phyloP scores from a whole-genome alignment of 2,329 filamentous ascomycete species.

The Phoma herbarum region DNA sequence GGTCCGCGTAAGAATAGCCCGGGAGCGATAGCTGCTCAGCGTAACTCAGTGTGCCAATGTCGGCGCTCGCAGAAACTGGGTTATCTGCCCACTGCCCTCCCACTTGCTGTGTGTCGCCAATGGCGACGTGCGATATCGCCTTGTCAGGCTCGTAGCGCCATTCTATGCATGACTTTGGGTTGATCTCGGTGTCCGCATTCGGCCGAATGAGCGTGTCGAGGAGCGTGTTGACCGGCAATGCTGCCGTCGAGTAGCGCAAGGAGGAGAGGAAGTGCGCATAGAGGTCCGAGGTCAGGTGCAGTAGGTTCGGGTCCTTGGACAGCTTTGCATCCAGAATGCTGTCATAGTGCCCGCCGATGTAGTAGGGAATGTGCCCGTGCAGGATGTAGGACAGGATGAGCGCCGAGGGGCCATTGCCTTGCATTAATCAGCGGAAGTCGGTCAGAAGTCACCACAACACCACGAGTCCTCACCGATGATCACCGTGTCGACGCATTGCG shows the following conservation, averaged over 20 bases:
- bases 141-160: slow-evolving; percentile 63
- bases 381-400: slow-evolving; percentile 70
- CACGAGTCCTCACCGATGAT: slow-evolving; percentile 45
- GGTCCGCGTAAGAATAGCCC: slow-evolving; percentile 65
- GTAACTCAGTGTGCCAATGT: slow-evolving; percentile 69
- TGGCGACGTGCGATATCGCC: slow-evolving; percentile 62
- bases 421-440: slow-evolving; percentile 35
- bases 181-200: slow-evolving; percentile 65
- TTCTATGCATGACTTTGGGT: slow-evolving; percentile 61
- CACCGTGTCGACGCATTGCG: slow-evolving; percentile 52
- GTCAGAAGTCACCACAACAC: background rate
- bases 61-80: slow-evolving; percentile 60
- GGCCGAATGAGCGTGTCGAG: slow-evolving; percentile 67
- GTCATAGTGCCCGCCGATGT: slow-evolving; percentile 65
- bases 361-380: slow-evolving; percentile 67
- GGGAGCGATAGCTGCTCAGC: slow-evolving; percentile 69
- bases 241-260: slow-evolving; percentile 68
- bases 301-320: slow-evolving; percentile 56
- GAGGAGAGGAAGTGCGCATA: slow-evolving; percentile 68
- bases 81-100: slow-evolving; percentile 70
- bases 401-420: slow-evolving; percentile 69
- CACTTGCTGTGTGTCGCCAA: slow-evolving; percentile 60
- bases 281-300: slow-evolving; percentile 60
- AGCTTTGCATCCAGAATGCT: slow-evolving; percentile 65
- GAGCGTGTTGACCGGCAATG: slow-evolving; percentile 67